Percentiles rank a stretch among this genome's conserved stretches.
phyloP scores from a whole-genome alignment of 208 protist species.

The Crithidia sp. region DNA sequence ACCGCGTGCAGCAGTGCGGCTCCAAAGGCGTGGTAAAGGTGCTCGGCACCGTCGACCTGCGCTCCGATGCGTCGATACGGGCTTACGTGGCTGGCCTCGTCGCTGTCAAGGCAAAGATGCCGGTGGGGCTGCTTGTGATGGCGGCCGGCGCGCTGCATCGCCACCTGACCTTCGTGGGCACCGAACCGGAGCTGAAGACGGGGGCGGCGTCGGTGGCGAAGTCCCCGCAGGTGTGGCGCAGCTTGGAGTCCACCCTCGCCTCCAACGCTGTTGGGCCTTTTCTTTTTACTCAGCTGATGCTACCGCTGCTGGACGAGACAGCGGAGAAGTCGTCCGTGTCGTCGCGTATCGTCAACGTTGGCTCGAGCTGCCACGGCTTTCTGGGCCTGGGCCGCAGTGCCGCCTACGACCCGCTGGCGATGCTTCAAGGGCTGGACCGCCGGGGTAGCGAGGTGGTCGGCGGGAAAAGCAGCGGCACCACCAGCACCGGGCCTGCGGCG shows the following conservation, averaged over 20 bases:
- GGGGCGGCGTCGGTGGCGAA: slow-evolving; percentile 13
- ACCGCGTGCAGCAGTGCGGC: slow-evolving; percentile 18
- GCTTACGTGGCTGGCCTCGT: slow-evolving; percentile 53
- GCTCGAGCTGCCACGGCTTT: slow-evolving; percentile 88
- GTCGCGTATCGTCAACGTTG: slow-evolving; percentile 86
- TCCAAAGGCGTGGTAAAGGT: slow-evolving; percentile 49
- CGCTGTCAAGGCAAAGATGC: slow-evolving; percentile 41
- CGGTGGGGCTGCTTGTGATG: slow-evolving; percentile 77
- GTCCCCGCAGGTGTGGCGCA: slow-evolving; percentile 35
- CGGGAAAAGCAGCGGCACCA: not conserved
- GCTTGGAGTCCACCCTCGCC: slow-evolving; percentile 79
- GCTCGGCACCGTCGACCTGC: slow-evolving; percentile 72
- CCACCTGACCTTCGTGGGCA: slow-evolving; percentile 39
- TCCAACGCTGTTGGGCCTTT: slow-evolving; percentile 83
- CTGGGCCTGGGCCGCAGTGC: slow-evolving; percentile 44
- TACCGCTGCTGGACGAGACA: slow-evolving; percentile 70
- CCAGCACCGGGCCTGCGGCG: not conserved
- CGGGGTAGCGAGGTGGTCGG: slow-evolving; percentile 21
- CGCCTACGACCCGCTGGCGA: slow-evolving; percentile 52
- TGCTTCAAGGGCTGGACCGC: slow-evolving; percentile 59
- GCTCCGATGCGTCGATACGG: slow-evolving; percentile 69
- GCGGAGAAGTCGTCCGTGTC: slow-evolving; percentile 55
- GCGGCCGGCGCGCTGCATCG: slow-evolving; percentile 79
- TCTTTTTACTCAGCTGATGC: slow-evolving; percentile 75
- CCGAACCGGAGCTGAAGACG: slow-evolving; percentile 17